Conservation (phyloP, 495 filamentous ascomycete species). For the Annulohypoxylon maeteangense region DNA sequence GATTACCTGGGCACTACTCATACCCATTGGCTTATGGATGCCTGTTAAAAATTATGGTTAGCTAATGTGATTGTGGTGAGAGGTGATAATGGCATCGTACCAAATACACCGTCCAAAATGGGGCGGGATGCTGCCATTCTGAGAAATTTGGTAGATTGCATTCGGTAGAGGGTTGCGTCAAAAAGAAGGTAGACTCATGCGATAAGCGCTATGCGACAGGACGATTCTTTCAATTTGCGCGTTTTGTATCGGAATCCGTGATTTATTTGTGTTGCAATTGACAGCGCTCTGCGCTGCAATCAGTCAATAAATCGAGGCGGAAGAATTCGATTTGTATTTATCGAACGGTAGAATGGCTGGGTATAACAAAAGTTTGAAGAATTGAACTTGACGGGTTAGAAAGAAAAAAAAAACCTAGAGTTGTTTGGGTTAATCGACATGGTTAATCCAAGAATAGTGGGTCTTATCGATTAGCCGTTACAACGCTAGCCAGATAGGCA, state of each 20-base stretch:
- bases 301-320: conserved; percentile 9
- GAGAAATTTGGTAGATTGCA: conserved; percentile 43
- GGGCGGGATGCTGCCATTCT: conserved; percentile 64
- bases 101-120: conserved; percentile 79
- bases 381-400: conserved; percentile 26
- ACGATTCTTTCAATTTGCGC: not conserved
- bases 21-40: conserved; percentile 88
- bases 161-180: conserved; percentile 26
- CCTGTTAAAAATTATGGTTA: conserved; percentile 59
- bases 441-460: conserved; percentile 19
- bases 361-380: conserved; percentile 20
- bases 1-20: conserved; percentile 88
- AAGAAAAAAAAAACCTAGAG: conserved; percentile 25
- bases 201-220: not conserved
- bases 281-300: not conserved
- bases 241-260: not conserved
- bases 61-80: not conserved
- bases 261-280: not conserved
- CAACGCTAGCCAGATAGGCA: not conserved
- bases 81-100: conserved; percentile 52
- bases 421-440: conserved; percentile 26
- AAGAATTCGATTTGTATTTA: conserved; percentile 17
- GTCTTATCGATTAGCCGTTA: conserved; percentile 32
- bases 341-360: not conserved
- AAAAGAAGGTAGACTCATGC: conserved; percentile 10